Base-by-base conservation (phyloP, 2,329 filamentous ascomycete species). In the Xylaria sp. region DNA sequence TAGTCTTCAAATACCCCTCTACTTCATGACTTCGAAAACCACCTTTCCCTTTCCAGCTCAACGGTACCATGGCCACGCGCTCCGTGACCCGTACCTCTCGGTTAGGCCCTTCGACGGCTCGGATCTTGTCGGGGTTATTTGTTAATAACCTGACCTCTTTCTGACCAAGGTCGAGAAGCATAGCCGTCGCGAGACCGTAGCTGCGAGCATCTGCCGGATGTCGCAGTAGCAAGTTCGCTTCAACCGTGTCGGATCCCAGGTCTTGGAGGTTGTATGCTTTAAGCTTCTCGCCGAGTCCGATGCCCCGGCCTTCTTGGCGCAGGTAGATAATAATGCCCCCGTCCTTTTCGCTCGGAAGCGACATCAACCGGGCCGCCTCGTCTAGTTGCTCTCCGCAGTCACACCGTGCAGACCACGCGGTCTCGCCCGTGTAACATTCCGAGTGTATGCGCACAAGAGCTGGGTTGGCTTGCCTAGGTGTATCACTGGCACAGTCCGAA, bases 191-290 rank as follows among this genome's bases (percentile, higher is more conserved):
- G n/a, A 99, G 83, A 1, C 96, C 96, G 77, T 99, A 99, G 75
- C 93, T 97, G 63, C 96, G 86, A 25, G 96, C 96, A 80, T 99
- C 96, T 1, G 96, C 96, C 0, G 96, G 96, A 80, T 99, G 96
- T 54, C 96, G 86, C 51, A 99, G 84, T 28, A 98, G 80, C 55
- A 99, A 82, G 76, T 99, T 99, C 1, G 96, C 96, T 82, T 99
- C 94, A 43, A 98, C 97, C 0, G 96, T 99, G 81, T 99, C 96
- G n/a, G 92, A 94, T 0, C 96, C 96, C 31, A 99, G 84, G 81
- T 99, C 96, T 80, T 99, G 96, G 52, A 99, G 85, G 78, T 99
- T 99, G 81, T 99, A 99, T 4, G 96, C 96, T 82, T 99, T 98
- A 48, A 99, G 86, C 81, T 99, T 99, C 83, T 97, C 94, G 2